Evolutionary conservation across 1,284 basidiomycete genomes (phyloP).

Genomic region (Anthracocystis setariae): DNA sequence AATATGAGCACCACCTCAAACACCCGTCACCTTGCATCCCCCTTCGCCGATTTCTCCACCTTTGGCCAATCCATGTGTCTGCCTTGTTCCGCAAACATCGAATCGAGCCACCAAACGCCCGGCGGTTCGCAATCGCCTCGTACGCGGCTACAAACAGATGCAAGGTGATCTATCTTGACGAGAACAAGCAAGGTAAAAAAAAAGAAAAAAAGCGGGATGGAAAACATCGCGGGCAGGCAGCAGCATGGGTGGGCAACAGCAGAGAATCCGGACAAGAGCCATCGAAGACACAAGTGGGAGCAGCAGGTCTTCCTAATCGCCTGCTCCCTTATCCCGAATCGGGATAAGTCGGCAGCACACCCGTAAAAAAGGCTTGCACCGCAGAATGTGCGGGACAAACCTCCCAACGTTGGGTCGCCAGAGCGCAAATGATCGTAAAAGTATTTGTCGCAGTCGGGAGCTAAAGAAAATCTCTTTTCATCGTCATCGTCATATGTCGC

Average conservation of each 20-base stretch:
- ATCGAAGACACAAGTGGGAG: constrained; percentile 32
- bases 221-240: constrained; percentile 37
- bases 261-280: constrained; percentile 9
- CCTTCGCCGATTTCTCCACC: background rate
- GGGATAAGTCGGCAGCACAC: constrained; percentile 42
- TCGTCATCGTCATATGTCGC: constrained; percentile 1
- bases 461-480: constrained; percentile 3
- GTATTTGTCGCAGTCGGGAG: constrained; percentile 14
- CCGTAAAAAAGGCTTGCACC: constrained; percentile 11
- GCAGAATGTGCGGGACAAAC: background rate
- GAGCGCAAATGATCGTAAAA: constrained; percentile 16
- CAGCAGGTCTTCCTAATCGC: constrained; percentile 47
- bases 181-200: background rate
- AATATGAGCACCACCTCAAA: constrained; percentile 19
- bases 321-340: constrained; percentile 36
- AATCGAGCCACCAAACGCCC: background rate
- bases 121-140: constrained; percentile 19
- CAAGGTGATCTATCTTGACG: constrained; percentile 1
- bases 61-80: background rate
- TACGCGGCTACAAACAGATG: background rate
- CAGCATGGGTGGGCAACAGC: background rate
- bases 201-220: background rate
- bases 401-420: constrained; percentile 47
- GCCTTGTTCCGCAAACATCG: constrained; percentile 27
- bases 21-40: constrained; percentile 4